phyloP scores from a whole-genome alignment of 495 filamentous ascomycete genomes.

The Talaromyces nanjingensis region DNA sequence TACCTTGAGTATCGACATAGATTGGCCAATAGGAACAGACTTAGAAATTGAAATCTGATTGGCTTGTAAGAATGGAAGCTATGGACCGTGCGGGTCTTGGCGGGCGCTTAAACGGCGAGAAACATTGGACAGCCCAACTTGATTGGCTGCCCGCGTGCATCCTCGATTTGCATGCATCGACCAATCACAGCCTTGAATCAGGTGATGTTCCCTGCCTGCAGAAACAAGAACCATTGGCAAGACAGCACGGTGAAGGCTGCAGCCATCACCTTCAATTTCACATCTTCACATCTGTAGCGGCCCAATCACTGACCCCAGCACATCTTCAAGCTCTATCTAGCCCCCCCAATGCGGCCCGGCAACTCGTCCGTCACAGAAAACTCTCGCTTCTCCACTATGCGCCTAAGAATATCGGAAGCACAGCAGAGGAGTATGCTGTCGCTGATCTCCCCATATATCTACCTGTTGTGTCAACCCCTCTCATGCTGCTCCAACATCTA shows the following conservation, averaged over 20 bases:
- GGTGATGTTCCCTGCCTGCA: neutral
- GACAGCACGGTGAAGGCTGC: neutral
- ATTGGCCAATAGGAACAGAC: neutral
- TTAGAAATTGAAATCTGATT: neutral
- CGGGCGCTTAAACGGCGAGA: neutral
- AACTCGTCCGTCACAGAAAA: constrained; percentile 1
- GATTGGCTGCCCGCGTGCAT: neutral
- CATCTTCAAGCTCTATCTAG: neutral
- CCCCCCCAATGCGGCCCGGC: neutral
- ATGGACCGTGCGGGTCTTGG: neutral
- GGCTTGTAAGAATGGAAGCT: neutral
- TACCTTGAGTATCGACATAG: neutral
- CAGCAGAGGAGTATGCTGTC: neutral
- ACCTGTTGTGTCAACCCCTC: constrained; percentile 1
- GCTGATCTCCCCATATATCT: constrained; percentile 3
- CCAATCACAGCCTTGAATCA: neutral
- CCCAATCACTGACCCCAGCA: constrained; percentile 1
- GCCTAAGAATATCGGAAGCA: neutral
- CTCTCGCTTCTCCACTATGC: neutral
- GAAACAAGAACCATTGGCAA: neutral
- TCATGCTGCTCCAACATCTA: neutral
- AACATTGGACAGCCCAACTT: neutral
- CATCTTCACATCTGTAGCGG: constrained; percentile 2
- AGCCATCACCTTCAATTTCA: neutral
- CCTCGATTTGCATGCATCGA: neutral